Percentiles rank a stretch among this genome's conserved stretches.
These are phyloP conservation scores for Parafenestella ontariensis DNA, from an alignment of 2,329 filamentous ascomycete genomes.

Conservation along the genomic window DNA sequence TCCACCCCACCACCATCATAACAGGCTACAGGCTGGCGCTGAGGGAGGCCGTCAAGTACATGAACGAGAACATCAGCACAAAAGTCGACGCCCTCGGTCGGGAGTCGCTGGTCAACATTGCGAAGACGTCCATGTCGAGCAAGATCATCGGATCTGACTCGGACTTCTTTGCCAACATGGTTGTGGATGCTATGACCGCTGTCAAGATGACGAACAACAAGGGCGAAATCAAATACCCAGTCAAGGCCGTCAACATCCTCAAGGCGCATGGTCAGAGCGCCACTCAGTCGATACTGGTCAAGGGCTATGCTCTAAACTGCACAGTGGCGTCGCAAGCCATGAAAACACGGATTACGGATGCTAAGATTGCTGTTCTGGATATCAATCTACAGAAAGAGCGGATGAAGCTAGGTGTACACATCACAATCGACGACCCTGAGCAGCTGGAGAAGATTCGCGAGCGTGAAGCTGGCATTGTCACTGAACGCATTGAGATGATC, in stretches of 20 bases:
- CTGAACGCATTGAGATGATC: slow-evolving; percentile 96
- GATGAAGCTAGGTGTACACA: slow-evolving; percentile 99
- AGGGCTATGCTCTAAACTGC: slow-evolving; percentile 98
- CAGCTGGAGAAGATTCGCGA: slow-evolving; percentile 97
- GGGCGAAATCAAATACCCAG: slow-evolving; percentile 92
- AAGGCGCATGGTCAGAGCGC: slow-evolving; percentile 97
- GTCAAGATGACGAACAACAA: slow-evolving; percentile 93
- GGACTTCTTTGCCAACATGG: slow-evolving; percentile 97
- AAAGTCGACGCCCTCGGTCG: slow-evolving; percentile 91
- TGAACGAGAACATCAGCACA: slow-evolving; percentile 97
- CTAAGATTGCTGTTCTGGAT: slow-evolving; percentile 95
- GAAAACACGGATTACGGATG: slow-evolving; percentile 89
- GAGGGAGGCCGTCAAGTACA: slow-evolving; percentile 96
- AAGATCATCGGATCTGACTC: slow-evolving; percentile 97
- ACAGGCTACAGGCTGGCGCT: slow-evolving; percentile 96
- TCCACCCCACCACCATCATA: slow-evolving; percentile 99
- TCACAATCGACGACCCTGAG: slow-evolving; percentile 95
- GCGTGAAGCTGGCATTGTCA: slow-evolving; percentile 88
- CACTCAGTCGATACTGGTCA: slow-evolving; percentile 86
- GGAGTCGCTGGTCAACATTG: slow-evolving; percentile 91
- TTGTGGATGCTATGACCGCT: slow-evolving; percentile 92
- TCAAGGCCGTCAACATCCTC: slow-evolving; percentile 98
- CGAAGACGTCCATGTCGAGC: slow-evolving; percentile 98
- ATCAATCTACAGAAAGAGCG: slow-evolving; percentile 99
- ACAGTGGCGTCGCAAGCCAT: slow-evolving; percentile 98